Evolutionary conservation across 805 yeast species (phyloP).

Genomic region (Pichia nakasei): DNA sequence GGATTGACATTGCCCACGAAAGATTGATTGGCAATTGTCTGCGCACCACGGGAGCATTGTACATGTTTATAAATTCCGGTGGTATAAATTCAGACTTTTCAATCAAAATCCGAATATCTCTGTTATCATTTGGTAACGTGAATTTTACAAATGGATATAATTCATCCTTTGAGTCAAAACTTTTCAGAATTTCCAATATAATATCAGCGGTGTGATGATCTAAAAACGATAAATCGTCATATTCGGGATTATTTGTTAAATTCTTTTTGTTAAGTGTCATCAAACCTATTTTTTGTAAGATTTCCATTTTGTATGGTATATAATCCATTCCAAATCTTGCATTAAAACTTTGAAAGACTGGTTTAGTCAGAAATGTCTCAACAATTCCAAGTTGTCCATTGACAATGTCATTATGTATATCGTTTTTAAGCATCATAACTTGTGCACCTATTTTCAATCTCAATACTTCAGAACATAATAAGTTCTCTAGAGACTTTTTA

Average conservation of each 20-base stretch:
- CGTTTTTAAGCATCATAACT: constrained; percentile 86
- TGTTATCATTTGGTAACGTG: constrained; percentile 24
- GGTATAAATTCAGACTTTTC: constrained; percentile 28
- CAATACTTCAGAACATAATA: constrained; percentile 64
- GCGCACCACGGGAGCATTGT: constrained; percentile 26
- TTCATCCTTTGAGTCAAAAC: constrained; percentile 15
- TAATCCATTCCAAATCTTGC: constrained; percentile 8
- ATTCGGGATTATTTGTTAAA: background rate
- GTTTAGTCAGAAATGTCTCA: constrained; percentile 37
- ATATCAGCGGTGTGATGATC: constrained; percentile 7
- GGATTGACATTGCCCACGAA: constrained; percentile 81
- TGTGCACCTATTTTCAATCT: constrained; percentile 79
- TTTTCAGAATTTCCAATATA: constrained; percentile 16
- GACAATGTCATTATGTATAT: constrained; percentile 56
- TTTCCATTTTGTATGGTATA: constrained; percentile 2
- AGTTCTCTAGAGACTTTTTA: constrained; percentile 25
- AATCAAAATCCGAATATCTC: constrained; percentile 23
- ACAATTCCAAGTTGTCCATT: constrained; percentile 89
- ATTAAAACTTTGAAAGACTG: constrained; percentile 19
- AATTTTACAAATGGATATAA: constrained; percentile 41
- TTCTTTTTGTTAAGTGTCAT: constrained; percentile 1
- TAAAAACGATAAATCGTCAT: constrained; percentile 5
- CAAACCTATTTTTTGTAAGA: constrained; percentile 7
- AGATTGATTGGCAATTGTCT: constrained; percentile 60
- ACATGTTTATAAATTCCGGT: constrained; percentile 11